Evolutionary conservation across 2,329 filamentous ascomycete genomes (phyloP), one percentile per base, ranked within the genome.

Genomic region (Aquanectria penicillioides): DNA sequence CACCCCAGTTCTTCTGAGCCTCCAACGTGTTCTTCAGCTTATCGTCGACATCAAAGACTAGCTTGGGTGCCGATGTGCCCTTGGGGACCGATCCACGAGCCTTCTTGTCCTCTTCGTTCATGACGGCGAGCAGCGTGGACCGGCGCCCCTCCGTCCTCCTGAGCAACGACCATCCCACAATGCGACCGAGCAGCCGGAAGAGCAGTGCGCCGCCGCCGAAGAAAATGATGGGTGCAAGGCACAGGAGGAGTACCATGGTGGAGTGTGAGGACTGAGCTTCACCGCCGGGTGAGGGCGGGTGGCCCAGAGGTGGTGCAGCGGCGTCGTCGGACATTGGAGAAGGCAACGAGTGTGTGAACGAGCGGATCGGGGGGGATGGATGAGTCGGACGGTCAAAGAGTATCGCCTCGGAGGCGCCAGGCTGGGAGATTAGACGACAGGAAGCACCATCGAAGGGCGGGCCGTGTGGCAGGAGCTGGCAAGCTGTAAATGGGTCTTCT

Each of bases 1-100:
- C 94, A 61, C 89, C 83, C 91, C 92, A 97, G 40, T 90, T 83
- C 65, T 84, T 80, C 57, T 70, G 65, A 2, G 83, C 80, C 10
- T 74, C 76, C 53, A 70, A 48, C 13, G 51, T 66, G 5, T 15
- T 46, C 44, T 63, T 52, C n/a, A 70, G 55, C 18, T 76, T 77
- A 31, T 64, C 55, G 52, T 74, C 80, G 4, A 72, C 69, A 5
- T 81, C 77, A 29, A 80, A 77, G 58, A 89, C 85, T 20, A 92
- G 82, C 47, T 88, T 89, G 23, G 88, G 86, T 63, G 90, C 87
- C 25, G 73, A 72, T 56, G 67, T 74, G 46, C 73, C 73, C 28
- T 71, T 71, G 12, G 75, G 71, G 3, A 70, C 69, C 28, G 66
- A 65, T 36, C 77, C 74, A 20, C 74, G 68, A 53, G 79, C 72